These are phyloP conservation scores for Peziza echinospora DNA, from an alignment of 495 filamentous ascomycete genomes.

Conservation along the genomic window DNA sequence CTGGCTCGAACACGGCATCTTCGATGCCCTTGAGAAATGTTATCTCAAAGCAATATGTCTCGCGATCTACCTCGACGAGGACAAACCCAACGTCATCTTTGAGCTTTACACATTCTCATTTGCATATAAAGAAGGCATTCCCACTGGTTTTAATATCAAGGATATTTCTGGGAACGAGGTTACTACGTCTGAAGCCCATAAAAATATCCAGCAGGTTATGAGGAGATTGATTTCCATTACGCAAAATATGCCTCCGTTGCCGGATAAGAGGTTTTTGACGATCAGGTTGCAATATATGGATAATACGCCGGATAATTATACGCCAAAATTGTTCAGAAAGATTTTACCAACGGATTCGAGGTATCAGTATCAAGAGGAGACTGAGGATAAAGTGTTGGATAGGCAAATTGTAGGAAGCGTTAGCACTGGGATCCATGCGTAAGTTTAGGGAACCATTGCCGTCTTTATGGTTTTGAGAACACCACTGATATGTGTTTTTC, in stretches of 20 bases:
- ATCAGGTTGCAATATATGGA: constrained; percentile 17
- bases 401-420: constrained; percentile 12
- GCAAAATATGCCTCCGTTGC: constrained; percentile 14
- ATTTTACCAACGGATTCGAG: constrained; percentile 8
- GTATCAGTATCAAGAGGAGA: constrained; percentile 13
- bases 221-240: constrained; percentile 17
- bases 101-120: constrained; percentile 20
- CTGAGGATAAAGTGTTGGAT: constrained; percentile 9
- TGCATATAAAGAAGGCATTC: constrained; percentile 11
- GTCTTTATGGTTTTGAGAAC: neutral
- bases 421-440: constrained; percentile 18
- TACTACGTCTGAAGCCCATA: constrained; percentile 13
- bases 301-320: constrained; percentile 14
- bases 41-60: constrained; percentile 19
- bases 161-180: constrained; percentile 12
- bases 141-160: constrained; percentile 9
- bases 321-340: constrained; percentile 14
- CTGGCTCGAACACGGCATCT: constrained; percentile 18
- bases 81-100: constrained; percentile 15
- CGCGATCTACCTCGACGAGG: constrained; percentile 14
- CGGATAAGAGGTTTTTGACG: constrained; percentile 16
- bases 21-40: constrained; percentile 12
- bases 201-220: constrained; percentile 16
- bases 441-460: too few relatives aligned
- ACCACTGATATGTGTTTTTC: neutral